A percentile compares a stretch with the other conserved stretches of the same genome.
These are phyloP conservation scores for Penicillium dipodomyicola DNA, from an alignment of 495 filamentous ascomycete genomes.

Conservation along the genomic window DNA sequence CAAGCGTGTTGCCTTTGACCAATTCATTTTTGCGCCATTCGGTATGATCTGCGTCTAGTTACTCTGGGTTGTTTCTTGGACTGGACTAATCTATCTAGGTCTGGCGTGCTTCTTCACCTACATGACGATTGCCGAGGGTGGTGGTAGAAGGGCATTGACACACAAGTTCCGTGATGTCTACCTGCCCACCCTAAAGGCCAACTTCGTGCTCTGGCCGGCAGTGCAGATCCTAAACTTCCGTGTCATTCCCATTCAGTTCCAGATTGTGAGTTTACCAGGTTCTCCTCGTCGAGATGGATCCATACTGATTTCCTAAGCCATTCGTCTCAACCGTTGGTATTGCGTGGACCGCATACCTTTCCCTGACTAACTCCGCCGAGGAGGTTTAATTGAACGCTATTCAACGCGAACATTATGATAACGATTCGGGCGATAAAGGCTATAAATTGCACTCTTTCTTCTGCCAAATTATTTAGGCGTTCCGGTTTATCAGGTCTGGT, in stretches of 20 bases:
- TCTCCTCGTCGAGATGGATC: neutral
- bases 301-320: slow-evolving; percentile 49
- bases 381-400: slow-evolving; percentile 42
- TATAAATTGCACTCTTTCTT: slow-evolving; percentile 14
- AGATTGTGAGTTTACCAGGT: slow-evolving; percentile 68
- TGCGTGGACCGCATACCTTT: slow-evolving; percentile 98
- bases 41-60: slow-evolving; percentile 48
- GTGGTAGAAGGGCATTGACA: slow-evolving; percentile 72
- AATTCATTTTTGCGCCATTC: slow-evolving; percentile 91
- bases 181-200: slow-evolving; percentile 89
- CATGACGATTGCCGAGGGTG: slow-evolving; percentile 96
- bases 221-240: slow-evolving; percentile 98
- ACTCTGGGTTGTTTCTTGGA: neutral
- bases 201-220: slow-evolving; percentile 92
- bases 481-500: slow-evolving; percentile 14
- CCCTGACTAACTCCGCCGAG: slow-evolving; percentile 85
- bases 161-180: slow-evolving; percentile 94
- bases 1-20: slow-evolving; percentile 89
- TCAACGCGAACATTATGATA: slow-evolving; percentile 19
- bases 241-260: slow-evolving; percentile 90
- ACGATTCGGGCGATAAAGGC: slow-evolving; percentile 18
- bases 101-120: slow-evolving; percentile 88
- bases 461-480: slow-evolving; percentile 17
- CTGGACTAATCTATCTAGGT: slow-evolving; percentile 46
- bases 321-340: slow-evolving; percentile 97